A percentile compares a stretch with the other conserved stretches of the same genome.
Conservation (phyloP, 495 filamentous ascomycete genomes). For the Melanomma pulvis-pyrius region DNA sequence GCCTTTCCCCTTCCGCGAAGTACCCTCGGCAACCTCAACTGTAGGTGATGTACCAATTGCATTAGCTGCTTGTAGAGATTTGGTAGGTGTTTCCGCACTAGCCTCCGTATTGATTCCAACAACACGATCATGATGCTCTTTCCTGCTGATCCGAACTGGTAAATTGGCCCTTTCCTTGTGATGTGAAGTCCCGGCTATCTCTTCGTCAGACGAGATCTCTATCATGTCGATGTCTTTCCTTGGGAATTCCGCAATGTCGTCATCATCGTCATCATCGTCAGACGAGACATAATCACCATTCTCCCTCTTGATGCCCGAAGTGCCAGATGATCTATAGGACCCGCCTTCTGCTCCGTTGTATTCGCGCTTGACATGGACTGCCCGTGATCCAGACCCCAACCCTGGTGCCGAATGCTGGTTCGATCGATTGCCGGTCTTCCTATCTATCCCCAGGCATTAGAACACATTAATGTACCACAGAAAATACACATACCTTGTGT, state of each 20-base stretch:
- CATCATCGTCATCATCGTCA: slow-evolving; percentile 36
- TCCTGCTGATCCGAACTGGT: slow-evolving; percentile 57
- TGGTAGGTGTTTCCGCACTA: slow-evolving; percentile 50
- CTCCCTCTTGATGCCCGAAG: slow-evolving; percentile 19
- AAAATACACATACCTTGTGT: not conserved
- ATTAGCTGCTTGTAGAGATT: slow-evolving; percentile 27
- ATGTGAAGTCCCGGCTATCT: slow-evolving; percentile 7
- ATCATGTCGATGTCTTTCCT: slow-evolving; percentile 41
- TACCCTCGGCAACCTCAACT: slow-evolving; percentile 19
- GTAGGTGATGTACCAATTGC: slow-evolving; percentile 11
- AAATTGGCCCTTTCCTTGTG: slow-evolving; percentile 20
- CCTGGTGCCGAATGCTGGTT: not conserved
- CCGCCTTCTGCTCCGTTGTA: not conserved
- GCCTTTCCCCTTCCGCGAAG: slow-evolving; percentile 38
- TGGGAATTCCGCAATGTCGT: slow-evolving; percentile 30
- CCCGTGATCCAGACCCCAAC: slow-evolving; percentile 14
- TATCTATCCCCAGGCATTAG: not conserved
- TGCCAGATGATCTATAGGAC: slow-evolving; percentile 7
- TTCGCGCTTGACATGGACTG: not conserved
- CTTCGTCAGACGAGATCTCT: slow-evolving; percentile 43
- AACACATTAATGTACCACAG: not conserved
- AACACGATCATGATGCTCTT: slow-evolving; percentile 57
- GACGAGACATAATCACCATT: slow-evolving; percentile 47
- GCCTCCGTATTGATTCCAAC: slow-evolving; percentile 58
- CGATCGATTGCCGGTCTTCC: not conserved